Evolutionary conservation across 257 asterid species (phyloP).

Genomic region (Nicotiana knightiana): DNA sequence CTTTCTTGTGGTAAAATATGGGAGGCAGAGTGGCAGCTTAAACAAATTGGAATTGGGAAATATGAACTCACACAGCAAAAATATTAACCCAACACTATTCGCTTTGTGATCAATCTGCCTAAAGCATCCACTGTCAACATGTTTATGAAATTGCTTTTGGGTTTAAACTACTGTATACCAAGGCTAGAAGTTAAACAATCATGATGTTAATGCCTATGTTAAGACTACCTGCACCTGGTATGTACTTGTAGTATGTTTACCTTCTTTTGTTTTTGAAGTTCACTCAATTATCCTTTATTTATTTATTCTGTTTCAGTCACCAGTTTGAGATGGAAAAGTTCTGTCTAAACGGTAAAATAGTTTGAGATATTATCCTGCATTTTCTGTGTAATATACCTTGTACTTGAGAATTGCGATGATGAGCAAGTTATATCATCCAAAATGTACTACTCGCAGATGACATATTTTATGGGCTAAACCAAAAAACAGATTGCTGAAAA

Average conservation of each 20-base stretch:
- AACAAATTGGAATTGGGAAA: not conserved
- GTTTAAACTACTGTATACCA: not conserved
- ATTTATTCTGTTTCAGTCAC: not conserved
- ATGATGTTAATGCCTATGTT: not conserved
- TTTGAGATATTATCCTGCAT: not conserved
- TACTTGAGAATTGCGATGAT: not conserved
- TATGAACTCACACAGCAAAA: not conserved
- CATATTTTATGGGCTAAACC: not conserved
- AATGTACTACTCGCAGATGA: not conserved
- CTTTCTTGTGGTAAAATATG: not conserved
- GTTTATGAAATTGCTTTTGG: not conserved
- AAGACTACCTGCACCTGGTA: not conserved
- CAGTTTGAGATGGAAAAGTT: not conserved
- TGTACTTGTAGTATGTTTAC: not conserved
- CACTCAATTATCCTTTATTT: not conserved
- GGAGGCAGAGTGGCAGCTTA: not conserved
- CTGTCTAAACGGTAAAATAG: not conserved
- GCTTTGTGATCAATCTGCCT: not conserved
- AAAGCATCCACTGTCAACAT: not conserved
- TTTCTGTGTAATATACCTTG: not conserved
- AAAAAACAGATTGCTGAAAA: not conserved
- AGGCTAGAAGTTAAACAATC: not conserved
- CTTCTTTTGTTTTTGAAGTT: constrained; percentile 2
- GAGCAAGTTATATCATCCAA: not conserved
- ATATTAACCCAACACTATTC: not conserved